phyloP scores from a whole-genome alignment of 805 yeast genomes.

The Candida sphagnicola region DNA sequence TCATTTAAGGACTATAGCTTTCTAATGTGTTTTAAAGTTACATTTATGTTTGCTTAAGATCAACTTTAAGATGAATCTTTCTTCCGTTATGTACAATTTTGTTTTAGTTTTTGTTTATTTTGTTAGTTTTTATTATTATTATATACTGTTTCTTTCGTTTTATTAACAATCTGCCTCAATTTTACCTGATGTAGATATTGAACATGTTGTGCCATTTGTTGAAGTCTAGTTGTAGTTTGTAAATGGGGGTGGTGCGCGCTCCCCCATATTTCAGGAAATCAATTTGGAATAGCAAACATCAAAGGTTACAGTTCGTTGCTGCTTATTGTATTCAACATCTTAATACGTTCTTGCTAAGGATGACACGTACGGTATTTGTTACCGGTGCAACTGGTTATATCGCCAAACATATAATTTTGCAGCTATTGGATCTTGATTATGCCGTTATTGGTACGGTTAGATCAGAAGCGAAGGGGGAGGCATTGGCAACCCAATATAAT shows the following conservation, averaged over 20 bases:
- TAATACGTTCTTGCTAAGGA: too few relatives aligned
- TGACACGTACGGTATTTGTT: conserved; percentile 28
- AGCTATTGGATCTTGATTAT: conserved; percentile 35
- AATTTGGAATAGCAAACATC: too few relatives aligned
- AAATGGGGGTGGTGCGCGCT: too few relatives aligned
- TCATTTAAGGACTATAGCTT: not conserved
- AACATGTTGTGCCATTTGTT: too few relatives aligned
- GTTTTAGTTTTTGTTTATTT: not conserved
- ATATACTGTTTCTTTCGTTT: not conserved
- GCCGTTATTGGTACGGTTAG: conserved; percentile 29
- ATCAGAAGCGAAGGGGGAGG: conserved; percentile 25
- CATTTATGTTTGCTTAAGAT: too few relatives aligned
- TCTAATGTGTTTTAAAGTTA: not conserved
- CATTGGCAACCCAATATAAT: conserved; percentile 12
- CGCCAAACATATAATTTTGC: conserved; percentile 44
- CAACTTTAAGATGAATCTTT: too few relatives aligned
- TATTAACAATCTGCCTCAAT: too few relatives aligned
- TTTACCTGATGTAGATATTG: too few relatives aligned
- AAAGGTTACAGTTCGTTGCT: too few relatives aligned
- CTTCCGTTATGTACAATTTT: not conserved
- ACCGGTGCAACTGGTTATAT: conserved; percentile 55
- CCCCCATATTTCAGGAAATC: too few relatives aligned
- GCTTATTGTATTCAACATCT: too few relatives aligned
- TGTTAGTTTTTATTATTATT: not conserved
- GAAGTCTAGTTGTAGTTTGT: too few relatives aligned